Evolutionary conservation across 768 basidiomycete species (phyloP).

Genomic region (Auriculariales sp.): DNA sequence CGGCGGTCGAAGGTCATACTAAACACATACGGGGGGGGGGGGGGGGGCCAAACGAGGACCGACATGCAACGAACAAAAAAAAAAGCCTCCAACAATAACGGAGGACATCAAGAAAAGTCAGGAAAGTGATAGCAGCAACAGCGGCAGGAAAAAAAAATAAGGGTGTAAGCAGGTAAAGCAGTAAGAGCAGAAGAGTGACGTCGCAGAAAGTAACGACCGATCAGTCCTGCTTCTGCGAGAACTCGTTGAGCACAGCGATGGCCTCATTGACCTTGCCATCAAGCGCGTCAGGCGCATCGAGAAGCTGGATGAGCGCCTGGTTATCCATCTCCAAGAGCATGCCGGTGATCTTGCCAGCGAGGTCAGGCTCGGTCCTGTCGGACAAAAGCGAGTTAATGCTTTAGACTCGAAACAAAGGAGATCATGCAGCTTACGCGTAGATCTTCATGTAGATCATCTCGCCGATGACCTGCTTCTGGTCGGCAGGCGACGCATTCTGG

Average conservation of each 20-base stretch:
- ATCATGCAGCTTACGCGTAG: slow-evolving; percentile 39
- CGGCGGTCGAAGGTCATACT: too few species aligned
- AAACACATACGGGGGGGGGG: too few species aligned
- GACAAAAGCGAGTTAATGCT: slow-evolving; percentile 6
- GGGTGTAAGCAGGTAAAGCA: background rate
- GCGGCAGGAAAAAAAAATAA: background rate
- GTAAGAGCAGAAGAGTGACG: background rate
- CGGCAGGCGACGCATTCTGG: slow-evolving; percentile 45
- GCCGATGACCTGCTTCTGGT: slow-evolving; percentile 99
- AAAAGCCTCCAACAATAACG: too few species aligned
- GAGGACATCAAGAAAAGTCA: slow-evolving; percentile 2
- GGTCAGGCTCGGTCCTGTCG: slow-evolving; percentile 65
- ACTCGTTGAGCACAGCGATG: slow-evolving; percentile 76
- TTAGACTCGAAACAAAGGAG: background rate
- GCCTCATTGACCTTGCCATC: slow-evolving; percentile 87
- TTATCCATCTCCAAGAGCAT: slow-evolving; percentile 99
- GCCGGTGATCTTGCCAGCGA: slow-evolving; percentile 97
- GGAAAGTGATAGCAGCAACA: slow-evolving; percentile 1
- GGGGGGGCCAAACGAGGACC: too few species aligned
- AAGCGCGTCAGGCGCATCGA: slow-evolving; percentile 74
- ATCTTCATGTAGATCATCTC: slow-evolving; percentile 94
- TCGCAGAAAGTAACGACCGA: slow-evolving; percentile 6
- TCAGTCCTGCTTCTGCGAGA: slow-evolving; percentile 33
- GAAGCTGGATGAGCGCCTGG: slow-evolving; percentile 73
- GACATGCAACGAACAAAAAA: too few species aligned